A percentile compares a stretch with the other conserved stretches of the same genome.
Conservation (phyloP, 257 asterid genomes). For the Phtheirospermum japonicum region DNA sequence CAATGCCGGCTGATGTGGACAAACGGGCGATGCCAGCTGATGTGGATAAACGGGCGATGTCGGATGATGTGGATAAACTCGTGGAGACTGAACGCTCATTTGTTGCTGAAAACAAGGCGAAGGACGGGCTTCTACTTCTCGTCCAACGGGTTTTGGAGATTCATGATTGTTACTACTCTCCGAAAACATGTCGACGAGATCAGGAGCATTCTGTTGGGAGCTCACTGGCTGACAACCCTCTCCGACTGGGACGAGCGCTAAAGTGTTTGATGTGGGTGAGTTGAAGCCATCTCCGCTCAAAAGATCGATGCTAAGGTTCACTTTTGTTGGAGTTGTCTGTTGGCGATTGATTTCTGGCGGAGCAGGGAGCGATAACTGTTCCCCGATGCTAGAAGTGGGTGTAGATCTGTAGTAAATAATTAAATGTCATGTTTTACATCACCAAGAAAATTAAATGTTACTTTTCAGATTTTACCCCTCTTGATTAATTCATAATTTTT, state of each 20-base stretch:
- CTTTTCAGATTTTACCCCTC: too few relatives aligned
- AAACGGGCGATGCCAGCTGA: slow-evolving; percentile 59
- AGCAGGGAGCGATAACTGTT: slow-evolving; percentile 54
- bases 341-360: slow-evolving; percentile 46
- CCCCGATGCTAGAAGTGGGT: slow-evolving; percentile 42
- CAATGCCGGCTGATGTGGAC: slow-evolving; percentile 55
- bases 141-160: slow-evolving; percentile 45
- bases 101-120: slow-evolving; percentile 62
- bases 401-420: slow-evolving; percentile 42
- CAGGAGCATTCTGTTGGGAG: slow-evolving; percentile 71
- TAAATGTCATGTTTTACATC: too few relatives aligned
- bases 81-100: slow-evolving; percentile 41
- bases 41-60: slow-evolving; percentile 53
- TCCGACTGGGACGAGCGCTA: slow-evolving; percentile 39
- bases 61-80: slow-evolving; percentile 56
- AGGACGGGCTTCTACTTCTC: slow-evolving; percentile 34
- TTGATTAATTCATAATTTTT: not conserved
- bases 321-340: slow-evolving; percentile 40
- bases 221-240: slow-evolving; percentile 41
- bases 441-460: too few relatives aligned
- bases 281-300: slow-evolving; percentile 74
- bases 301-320: slow-evolving; percentile 55
- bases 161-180: slow-evolving; percentile 44
- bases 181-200: slow-evolving; percentile 84
- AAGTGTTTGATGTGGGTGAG: slow-evolving; percentile 41